phyloP scores from a whole-genome alignment of 805 yeast species.

The Metschnikowia continentalis region DNA sequence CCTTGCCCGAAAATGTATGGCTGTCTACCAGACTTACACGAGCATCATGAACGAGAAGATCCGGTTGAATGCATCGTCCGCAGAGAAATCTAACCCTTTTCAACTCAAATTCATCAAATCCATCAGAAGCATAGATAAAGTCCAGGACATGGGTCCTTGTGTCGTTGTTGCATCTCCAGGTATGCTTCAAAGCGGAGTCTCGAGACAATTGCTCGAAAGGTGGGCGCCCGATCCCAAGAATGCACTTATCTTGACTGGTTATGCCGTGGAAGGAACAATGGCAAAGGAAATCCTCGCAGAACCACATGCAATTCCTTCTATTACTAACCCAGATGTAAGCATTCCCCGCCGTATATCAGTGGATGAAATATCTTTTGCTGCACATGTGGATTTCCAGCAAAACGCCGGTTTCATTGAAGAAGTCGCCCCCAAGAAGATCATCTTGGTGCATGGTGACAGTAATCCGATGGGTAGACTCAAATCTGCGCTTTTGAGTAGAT shows the following conservation, averaged over 20 bases:
- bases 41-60: slow-evolving; percentile 96
- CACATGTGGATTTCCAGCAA: slow-evolving; percentile 95
- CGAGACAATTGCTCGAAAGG: slow-evolving; percentile 83
- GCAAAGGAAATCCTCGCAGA: slow-evolving; percentile 86
- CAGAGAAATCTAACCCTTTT: slow-evolving; percentile 66
- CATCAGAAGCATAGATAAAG: slow-evolving; percentile 71
- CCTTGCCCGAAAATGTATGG: slow-evolving; percentile 93
- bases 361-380: slow-evolving; percentile 98
- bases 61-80: slow-evolving; percentile 48
- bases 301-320: slow-evolving; percentile 85
- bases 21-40: slow-evolving; percentile 93
- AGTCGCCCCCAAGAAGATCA: slow-evolving; percentile 79
- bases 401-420: slow-evolving; percentile 86
- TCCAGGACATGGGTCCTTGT: slow-evolving; percentile 93
- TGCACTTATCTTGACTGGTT: slow-evolving; percentile 86
- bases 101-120: slow-evolving; percentile 81
- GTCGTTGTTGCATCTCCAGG: slow-evolving; percentile 98
- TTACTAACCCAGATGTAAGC: slow-evolving; percentile 71
- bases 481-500: slow-evolving; percentile 86
- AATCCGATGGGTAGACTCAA: slow-evolving; percentile 98
- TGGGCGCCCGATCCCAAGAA: slow-evolving; percentile 98
- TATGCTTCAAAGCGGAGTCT: slow-evolving; percentile 94
- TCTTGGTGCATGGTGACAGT: slow-evolving; percentile 94
- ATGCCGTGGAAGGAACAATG: slow-evolving; percentile 97
- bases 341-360: slow-evolving; percentile 84